Conservation (phyloP, 148 eudicot genomes). For the Fagopyrum homotropicum region DNA sequence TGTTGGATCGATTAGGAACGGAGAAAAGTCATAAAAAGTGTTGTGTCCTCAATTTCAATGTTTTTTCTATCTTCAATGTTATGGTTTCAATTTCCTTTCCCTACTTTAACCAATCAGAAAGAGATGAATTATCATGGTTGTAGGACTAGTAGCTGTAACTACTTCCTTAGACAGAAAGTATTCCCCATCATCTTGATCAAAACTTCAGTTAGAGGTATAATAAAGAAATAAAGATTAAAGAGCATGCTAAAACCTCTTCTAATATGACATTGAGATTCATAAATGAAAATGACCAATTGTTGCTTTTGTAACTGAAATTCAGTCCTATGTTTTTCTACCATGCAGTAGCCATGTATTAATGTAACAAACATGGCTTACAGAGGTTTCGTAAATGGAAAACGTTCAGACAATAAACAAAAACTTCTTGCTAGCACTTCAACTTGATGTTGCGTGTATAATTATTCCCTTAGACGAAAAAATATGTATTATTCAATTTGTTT, state of each 20-base stretch:
- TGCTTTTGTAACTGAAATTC: neutral
- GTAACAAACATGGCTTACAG: neutral
- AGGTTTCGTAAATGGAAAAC: neutral
- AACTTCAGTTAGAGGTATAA: neutral
- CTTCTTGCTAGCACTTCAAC: neutral
- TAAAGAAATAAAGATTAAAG: neutral
- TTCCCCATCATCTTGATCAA: neutral
- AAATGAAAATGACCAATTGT: neutral
- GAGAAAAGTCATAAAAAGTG: neutral
- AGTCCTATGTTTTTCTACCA: neutral
- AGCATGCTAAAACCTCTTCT: neutral
- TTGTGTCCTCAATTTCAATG: neutral
- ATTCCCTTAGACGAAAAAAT: neutral
- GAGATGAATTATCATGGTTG: neutral
- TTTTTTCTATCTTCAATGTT: neutral
- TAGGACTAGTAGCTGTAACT: neutral
- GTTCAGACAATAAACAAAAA: slow-evolving; percentile 1
- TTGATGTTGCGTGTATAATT: neutral
- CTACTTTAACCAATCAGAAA: neutral
- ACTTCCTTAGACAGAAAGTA: neutral
- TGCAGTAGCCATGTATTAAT: neutral
- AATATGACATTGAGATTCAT: neutral
- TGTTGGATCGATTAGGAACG: neutral
- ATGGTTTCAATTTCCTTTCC: neutral
- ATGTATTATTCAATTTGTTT: neutral